phyloP scores from a whole-genome alignment of 164 flowering plant species.

The Magnolia officinalis region DNA sequence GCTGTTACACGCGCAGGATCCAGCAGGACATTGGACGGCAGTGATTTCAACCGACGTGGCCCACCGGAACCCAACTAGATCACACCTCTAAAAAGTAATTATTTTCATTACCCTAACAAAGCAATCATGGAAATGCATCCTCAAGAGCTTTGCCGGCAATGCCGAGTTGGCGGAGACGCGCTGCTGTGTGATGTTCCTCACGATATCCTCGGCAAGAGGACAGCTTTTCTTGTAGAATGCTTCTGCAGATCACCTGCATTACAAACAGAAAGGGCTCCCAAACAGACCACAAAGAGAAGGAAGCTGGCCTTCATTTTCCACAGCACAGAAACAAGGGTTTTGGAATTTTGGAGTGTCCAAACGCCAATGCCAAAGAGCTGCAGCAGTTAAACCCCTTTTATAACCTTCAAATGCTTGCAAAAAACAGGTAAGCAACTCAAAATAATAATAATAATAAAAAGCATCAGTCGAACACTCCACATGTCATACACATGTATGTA shows the following conservation, averaged over 20 bases:
- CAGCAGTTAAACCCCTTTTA: no score
- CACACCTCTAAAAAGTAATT: not conserved
- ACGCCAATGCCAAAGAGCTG: not conserved
- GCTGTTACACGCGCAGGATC: no score
- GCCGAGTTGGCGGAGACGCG: slow-evolving; percentile 22
- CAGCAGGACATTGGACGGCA: no score
- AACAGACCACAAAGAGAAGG: slow-evolving; percentile 4
- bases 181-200: slow-evolving; percentile 27
- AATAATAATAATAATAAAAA: no score
- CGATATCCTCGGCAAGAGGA: slow-evolving; percentile 35
- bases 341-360: not conserved
- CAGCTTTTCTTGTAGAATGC: slow-evolving; percentile 35
- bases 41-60: no score
- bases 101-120: slow-evolving; percentile 51
- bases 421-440: not conserved
- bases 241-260: slow-evolving; percentile 20
- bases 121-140: slow-evolving; percentile 68
- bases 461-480: no score
- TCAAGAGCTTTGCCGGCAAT: slow-evolving; percentile 44
- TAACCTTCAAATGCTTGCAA: not conserved
- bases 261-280: slow-evolving; percentile 5
- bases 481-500: no score
- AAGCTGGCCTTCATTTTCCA: slow-evolving; percentile 8
- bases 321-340: not conserved
- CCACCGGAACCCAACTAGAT: no score